Evolutionary conservation across 2,329 filamentous ascomycete species (phyloP).

Genomic region (Exophiala lecanii-corni): DNA sequence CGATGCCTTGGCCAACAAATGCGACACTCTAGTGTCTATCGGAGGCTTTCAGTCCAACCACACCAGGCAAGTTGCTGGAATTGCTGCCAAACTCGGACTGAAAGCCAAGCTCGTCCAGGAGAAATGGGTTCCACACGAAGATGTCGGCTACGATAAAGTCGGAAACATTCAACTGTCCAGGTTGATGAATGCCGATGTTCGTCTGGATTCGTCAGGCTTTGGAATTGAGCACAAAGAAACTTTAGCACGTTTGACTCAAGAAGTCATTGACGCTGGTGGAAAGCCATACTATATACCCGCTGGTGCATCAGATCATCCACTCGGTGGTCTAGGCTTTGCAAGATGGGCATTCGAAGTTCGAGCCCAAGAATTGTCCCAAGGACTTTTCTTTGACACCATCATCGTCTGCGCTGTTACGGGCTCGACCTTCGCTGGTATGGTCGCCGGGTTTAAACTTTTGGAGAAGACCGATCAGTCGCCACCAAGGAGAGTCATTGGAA

Average conservation of each 20-base stretch:
- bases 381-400: slow-evolving; percentile 63
- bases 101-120: slow-evolving; percentile 56
- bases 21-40: slow-evolving; percentile 61
- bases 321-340: slow-evolving; percentile 66
- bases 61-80: slow-evolving; percentile 62
- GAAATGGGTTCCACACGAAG: slow-evolving; percentile 62
- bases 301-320: slow-evolving; percentile 64
- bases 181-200: slow-evolving; percentile 62
- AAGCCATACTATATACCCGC: slow-evolving; percentile 70
- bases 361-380: slow-evolving; percentile 57
- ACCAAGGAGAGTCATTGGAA: slow-evolving; percentile 58
- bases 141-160: slow-evolving; percentile 57
- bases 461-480: slow-evolving; percentile 43
- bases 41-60: slow-evolving; percentile 68
- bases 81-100: slow-evolving; percentile 55
- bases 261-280: slow-evolving; percentile 50
- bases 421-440: slow-evolving; percentile 65
- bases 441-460: slow-evolving; percentile 65
- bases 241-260: slow-evolving; percentile 50
- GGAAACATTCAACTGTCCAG: slow-evolving; percentile 69
- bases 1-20: slow-evolving; percentile 54
- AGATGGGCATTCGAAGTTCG: slow-evolving; percentile 66
- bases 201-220: slow-evolving; percentile 57
- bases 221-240: slow-evolving; percentile 66
- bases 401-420: slow-evolving; percentile 69